Evolutionary conservation across 2,329 filamentous ascomycete species (phyloP).

Genomic region (Aspergillus arachidicola): DNA sequence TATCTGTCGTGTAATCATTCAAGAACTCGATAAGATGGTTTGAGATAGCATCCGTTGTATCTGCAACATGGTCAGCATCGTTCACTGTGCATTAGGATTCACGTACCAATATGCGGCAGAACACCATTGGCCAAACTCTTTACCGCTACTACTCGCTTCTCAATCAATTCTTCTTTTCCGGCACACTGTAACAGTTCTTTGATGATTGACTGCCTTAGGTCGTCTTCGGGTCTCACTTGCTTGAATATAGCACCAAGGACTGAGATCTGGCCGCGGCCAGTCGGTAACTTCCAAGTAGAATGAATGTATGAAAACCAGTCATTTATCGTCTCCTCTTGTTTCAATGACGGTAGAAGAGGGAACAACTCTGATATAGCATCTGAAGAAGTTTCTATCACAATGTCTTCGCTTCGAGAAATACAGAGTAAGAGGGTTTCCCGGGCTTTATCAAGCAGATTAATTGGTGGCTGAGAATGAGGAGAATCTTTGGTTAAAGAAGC

Average conservation of each 20-base stretch:
- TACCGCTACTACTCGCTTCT: conserved; percentile 45
- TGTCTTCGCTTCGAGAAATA: conserved; percentile 43
- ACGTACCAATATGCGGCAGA: conserved; percentile 41
- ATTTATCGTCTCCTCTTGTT: conserved; percentile 39
- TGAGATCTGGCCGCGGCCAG: conserved; percentile 47
- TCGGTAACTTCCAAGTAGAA: conserved; percentile 39
- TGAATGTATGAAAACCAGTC: conserved; percentile 44
- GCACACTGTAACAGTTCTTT: conserved; percentile 38
- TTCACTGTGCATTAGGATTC: background rate
- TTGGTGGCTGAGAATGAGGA: conserved; percentile 19
- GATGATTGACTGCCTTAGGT: conserved; percentile 32
- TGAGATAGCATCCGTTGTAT: conserved; percentile 30
- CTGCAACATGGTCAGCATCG: conserved; percentile 30
- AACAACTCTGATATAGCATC: conserved; percentile 44
- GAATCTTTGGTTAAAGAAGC: conserved; percentile 15
- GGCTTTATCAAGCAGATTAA: conserved; percentile 30
- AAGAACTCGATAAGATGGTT: conserved; percentile 50
- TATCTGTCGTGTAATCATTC: conserved; percentile 88
- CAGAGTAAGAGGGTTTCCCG: conserved; percentile 42
- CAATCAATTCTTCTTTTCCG: conserved; percentile 41
- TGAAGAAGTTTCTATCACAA: conserved; percentile 44
- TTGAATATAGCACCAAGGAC: conserved; percentile 45
- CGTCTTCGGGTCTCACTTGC: conserved; percentile 28
- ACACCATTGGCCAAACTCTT: conserved; percentile 41
- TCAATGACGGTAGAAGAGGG: conserved; percentile 33